These are phyloP conservation scores for Bidens hawaiensis DNA, from an alignment of 140 eudicot genomes.

Conservation along the genomic window DNA sequence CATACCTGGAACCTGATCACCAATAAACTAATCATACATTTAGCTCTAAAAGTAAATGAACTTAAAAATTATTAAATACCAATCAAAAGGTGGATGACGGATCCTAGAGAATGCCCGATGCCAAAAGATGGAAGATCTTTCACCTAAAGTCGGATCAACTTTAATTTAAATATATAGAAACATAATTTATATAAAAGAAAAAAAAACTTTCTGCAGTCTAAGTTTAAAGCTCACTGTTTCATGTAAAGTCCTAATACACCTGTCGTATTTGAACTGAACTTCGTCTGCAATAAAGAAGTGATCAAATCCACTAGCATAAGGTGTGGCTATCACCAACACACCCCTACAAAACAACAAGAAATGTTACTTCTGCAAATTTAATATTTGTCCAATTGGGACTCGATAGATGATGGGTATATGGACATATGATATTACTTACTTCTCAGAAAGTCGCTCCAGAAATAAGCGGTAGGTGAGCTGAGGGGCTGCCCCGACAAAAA, in stretches of 20 bases:
- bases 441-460: constrained; percentile 82
- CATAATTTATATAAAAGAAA: neutral
- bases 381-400: neutral
- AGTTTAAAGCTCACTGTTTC: constrained; percentile 65
- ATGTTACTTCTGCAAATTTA: constrained; percentile 7
- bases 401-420: neutral
- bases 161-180: constrained; percentile 1
- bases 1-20: constrained; percentile 87
- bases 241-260: constrained; percentile 67
- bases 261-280: constrained; percentile 87
- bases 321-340: constrained; percentile 87
- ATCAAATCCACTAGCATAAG: constrained; percentile 98
- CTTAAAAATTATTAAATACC: constrained; percentile 35
- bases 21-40: neutral
- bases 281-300: constrained; percentile 94
- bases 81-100: constrained; percentile 86
- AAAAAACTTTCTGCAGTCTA: constrained; percentile 1
- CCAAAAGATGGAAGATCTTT: constrained; percentile 87
- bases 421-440: constrained; percentile 37
- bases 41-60: neutral
- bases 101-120: constrained; percentile 95
- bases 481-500: constrained; percentile 99
- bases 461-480: constrained; percentile 89
- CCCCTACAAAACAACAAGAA: constrained; percentile 49
- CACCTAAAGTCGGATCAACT: constrained; percentile 38